Conservation (phyloP, 2,329 filamentous ascomycete species). For the Trichoderma sp. region DNA sequence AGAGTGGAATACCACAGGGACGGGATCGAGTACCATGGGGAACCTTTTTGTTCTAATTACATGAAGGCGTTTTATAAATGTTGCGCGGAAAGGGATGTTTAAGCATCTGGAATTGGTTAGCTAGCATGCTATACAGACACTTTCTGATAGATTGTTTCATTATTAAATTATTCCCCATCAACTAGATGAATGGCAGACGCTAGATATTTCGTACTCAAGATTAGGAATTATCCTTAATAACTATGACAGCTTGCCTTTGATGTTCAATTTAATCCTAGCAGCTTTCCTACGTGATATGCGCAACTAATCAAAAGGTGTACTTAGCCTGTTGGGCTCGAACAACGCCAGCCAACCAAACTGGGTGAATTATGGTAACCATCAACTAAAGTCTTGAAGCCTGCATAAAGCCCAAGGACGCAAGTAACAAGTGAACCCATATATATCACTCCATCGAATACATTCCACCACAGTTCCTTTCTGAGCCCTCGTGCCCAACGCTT, state of each 20-base stretch:
- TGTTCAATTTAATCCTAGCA: too few relatives aligned
- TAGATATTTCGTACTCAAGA: neutral
- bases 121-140: too few relatives aligned
- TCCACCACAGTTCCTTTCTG: neutral
- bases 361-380: neutral
- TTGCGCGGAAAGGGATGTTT: too few relatives aligned
- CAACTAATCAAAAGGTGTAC: neutral
- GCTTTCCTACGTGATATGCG: neutral
- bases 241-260: neutral
- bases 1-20: neutral
- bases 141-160: too few relatives aligned
- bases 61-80: neutral
- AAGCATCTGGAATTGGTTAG: too few relatives aligned
- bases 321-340: neutral
- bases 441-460: neutral
- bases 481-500: neutral
- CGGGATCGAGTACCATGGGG: too few relatives aligned
- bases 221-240: too few relatives aligned
- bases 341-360: neutral
- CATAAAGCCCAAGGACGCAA: neutral
- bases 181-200: neutral
- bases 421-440: neutral
- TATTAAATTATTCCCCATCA: too few relatives aligned
- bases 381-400: neutral
- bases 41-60: too few relatives aligned